Percentiles rank a stretch among this genome's conserved stretches.
Conservation (phyloP, 768 basidiomycete species). For the Boletus huronensis region DNA sequence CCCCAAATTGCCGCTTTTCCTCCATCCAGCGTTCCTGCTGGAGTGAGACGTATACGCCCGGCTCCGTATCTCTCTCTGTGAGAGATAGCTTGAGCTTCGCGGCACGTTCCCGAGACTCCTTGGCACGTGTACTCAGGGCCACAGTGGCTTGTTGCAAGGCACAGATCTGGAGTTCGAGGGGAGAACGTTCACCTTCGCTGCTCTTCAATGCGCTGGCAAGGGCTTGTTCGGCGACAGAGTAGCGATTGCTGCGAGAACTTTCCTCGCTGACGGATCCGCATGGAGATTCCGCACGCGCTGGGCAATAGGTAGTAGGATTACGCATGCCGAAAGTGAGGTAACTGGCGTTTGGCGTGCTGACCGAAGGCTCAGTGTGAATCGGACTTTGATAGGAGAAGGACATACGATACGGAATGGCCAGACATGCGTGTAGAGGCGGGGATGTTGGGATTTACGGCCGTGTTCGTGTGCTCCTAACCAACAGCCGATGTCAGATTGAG, state of each 20-base stretch:
- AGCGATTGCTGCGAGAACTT: constrained; percentile 37
- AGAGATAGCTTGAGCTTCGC: constrained; percentile 39
- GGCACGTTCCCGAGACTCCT: constrained; percentile 42
- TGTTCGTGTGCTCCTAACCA: constrained; percentile 24
- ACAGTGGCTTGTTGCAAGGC: constrained; percentile 44
- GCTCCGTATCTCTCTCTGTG: constrained; percentile 38
- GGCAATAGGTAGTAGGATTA: constrained; percentile 10
- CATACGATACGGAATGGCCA: constrained; percentile 16
- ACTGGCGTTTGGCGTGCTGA: constrained; percentile 22
- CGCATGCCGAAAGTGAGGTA: constrained; percentile 19
- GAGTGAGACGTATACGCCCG: constrained; percentile 34
- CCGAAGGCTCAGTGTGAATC: constrained; percentile 16
- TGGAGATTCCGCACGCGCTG: constrained; percentile 11
- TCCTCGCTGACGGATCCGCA: constrained; percentile 29
- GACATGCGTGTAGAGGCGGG: constrained; percentile 1
- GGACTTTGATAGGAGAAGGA: constrained; percentile 8
- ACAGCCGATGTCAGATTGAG: background rate
- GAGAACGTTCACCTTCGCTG: constrained; percentile 34
- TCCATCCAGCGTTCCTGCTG: constrained; percentile 51
- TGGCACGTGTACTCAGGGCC: constrained; percentile 41
- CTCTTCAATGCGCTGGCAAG: constrained; percentile 36
- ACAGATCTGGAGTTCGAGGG: constrained; percentile 46
- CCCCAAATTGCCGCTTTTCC: constrained; percentile 40
- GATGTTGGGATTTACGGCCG: constrained; percentile 2
- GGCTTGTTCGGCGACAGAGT: constrained; percentile 42